A percentile compares a stretch with the other conserved stretches of the same genome.
phyloP scores from a whole-genome alignment of 2,329 filamentous ascomycete species.

The Venturia nashicola region DNA sequence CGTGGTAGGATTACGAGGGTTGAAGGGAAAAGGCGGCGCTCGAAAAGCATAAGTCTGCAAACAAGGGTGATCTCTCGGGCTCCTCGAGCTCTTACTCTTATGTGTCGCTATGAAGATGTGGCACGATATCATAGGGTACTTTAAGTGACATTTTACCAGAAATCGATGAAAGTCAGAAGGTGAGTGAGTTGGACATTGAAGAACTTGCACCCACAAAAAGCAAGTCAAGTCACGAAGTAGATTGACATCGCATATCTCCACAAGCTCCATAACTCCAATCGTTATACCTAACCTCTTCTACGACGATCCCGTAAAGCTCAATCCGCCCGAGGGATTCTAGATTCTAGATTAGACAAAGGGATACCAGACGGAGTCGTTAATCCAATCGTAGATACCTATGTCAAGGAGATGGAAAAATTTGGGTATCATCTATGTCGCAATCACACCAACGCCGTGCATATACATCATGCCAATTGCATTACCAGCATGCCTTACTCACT shows the following conservation, averaged over 20 bases:
- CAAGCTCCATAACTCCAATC: slow-evolving; percentile 14
- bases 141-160: too few species aligned
- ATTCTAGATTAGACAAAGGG: slow-evolving; percentile 36
- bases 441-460: not conserved
- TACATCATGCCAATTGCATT: not conserved
- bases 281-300: slow-evolving; percentile 61
- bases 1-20: not conserved
- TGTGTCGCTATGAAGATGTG: too few species aligned
- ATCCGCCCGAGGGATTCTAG: slow-evolving; percentile 37
- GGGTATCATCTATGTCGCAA: not conserved
- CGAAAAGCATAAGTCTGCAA: too few species aligned
- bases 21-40: not conserved
- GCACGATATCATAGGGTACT: too few species aligned
- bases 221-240: too few species aligned
- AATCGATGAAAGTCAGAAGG: too few species aligned
- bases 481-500: not conserved
- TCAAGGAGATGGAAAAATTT: slow-evolving; percentile 31
- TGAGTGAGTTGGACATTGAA: too few species aligned
- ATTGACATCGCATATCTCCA: too few species aligned
- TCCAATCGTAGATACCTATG: slow-evolving; percentile 36
- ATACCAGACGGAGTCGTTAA: slow-evolving; percentile 35
- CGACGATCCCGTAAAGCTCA: slow-evolving; percentile 47
- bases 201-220: too few species aligned
- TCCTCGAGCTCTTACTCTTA: not conserved
- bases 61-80: not conserved